Conservation (phyloP, 1,284 basidiomycete species). For the Phellopilus nigrolimitatus region DNA sequence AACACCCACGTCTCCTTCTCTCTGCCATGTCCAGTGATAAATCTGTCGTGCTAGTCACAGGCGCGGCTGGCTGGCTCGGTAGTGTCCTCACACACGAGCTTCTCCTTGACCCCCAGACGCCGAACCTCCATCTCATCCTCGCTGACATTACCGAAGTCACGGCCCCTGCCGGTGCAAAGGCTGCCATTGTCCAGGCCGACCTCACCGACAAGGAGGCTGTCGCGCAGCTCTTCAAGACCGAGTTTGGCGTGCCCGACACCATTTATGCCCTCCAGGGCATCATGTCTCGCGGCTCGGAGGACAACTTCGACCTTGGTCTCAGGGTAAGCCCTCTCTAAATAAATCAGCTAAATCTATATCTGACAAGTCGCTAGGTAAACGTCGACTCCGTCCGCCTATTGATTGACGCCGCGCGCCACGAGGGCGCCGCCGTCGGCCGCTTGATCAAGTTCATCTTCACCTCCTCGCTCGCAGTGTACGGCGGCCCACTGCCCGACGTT, state of each 20-base stretch:
- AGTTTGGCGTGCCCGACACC: constrained; percentile 39
- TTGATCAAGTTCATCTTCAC: constrained; percentile 56
- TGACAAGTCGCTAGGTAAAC: constrained; percentile 45
- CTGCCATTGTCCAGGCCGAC: constrained; percentile 45
- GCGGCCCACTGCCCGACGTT: constrained; percentile 51
- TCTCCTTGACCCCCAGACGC: constrained; percentile 31
- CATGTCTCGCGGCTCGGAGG: constrained; percentile 66
- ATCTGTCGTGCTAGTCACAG: constrained; percentile 50
- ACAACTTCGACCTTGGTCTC: constrained; percentile 56
- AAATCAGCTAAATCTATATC: not conserved
- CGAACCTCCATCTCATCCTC: constrained; percentile 46
- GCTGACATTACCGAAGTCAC: constrained; percentile 51
- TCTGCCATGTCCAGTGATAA: constrained; percentile 14
- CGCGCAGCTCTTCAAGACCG: constrained; percentile 36
- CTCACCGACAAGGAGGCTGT: constrained; percentile 41
- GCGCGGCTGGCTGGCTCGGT: constrained; percentile 49
- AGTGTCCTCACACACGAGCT: constrained; percentile 33
- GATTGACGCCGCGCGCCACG: constrained; percentile 42
- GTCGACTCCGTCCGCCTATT: constrained; percentile 53
- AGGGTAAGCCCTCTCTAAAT: constrained; percentile 29
- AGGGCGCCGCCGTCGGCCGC: constrained; percentile 30
- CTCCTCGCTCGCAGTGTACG: constrained; percentile 60
- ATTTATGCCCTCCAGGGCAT: constrained; percentile 62
- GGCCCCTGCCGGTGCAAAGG: constrained; percentile 34
- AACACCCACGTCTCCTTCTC: not conserved